Conservation (phyloP, 2,329 filamentous ascomycete species). For the Sporothrix sp. region DNA sequence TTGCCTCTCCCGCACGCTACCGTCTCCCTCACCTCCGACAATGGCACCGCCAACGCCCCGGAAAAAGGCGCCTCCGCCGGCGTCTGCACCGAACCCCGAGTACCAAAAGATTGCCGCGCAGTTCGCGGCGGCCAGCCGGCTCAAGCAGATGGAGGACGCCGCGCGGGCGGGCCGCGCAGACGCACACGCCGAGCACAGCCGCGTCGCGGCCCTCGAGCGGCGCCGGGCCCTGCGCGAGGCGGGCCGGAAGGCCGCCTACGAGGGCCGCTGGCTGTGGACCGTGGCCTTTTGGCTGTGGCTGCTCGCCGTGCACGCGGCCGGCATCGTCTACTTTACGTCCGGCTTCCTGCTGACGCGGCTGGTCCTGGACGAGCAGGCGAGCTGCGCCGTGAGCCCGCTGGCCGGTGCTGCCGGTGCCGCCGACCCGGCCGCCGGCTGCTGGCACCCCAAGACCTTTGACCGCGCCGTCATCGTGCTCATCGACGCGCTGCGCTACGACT, state of each 20-base stretch:
- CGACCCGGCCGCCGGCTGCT: slow-evolving; percentile 62
- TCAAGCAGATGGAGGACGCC: slow-evolving; percentile 34
- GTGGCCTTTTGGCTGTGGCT: slow-evolving; percentile 61
- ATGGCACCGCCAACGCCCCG: slow-evolving; percentile 20
- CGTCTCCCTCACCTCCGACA: not conserved
- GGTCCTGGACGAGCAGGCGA: slow-evolving; percentile 67
- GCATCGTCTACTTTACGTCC: slow-evolving; percentile 86
- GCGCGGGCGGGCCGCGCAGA: slow-evolving; percentile 22
- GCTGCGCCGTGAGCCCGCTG: slow-evolving; percentile 61
- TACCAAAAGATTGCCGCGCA: slow-evolving; percentile 45
- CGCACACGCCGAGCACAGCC: slow-evolving; percentile 18
- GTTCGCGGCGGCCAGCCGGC: slow-evolving; percentile 43
- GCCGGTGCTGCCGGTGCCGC: slow-evolving; percentile 30
- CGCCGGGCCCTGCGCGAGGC: slow-evolving; percentile 39
- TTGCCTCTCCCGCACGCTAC: not conserved
- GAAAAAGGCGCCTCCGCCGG: slow-evolving; percentile 16
- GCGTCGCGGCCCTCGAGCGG: slow-evolving; percentile 31
- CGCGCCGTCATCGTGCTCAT: slow-evolving; percentile 85
- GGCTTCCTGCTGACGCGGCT: slow-evolving; percentile 87
- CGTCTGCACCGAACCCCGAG: slow-evolving; percentile 25
- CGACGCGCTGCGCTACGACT: slow-evolving; percentile 93
- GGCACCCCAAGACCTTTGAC: slow-evolving; percentile 90
- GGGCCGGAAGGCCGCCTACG: slow-evolving; percentile 39
- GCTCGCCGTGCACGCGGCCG: slow-evolving; percentile 63
- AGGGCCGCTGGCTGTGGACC: slow-evolving; percentile 47